Evolutionary conservation across 2,329 filamentous ascomycete species (phyloP).

Genomic region (Monosporascus sp.): DNA sequence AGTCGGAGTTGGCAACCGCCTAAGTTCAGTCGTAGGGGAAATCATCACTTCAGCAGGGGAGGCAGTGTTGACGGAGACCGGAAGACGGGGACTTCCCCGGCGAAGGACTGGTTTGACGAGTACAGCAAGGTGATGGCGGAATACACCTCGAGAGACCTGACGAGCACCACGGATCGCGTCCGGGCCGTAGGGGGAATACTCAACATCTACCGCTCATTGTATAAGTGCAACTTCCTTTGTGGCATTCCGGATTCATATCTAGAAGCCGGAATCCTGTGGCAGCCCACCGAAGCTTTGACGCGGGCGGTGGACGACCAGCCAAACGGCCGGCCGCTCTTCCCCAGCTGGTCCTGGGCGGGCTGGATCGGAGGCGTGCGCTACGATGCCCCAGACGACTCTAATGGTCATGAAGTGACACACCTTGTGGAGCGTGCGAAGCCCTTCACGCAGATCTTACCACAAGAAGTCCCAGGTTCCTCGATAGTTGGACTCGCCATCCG

Average conservation of each 20-base stretch:
- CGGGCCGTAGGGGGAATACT: conserved; percentile 1
- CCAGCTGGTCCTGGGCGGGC: conserved; percentile 4
- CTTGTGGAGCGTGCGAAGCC: too few relatives aligned
- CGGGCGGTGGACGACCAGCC: not conserved
- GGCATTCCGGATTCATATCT: not conserved
- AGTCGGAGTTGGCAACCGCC: conserved; percentile 5
- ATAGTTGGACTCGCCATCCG: not conserved
- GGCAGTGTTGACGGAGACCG: too few relatives aligned
- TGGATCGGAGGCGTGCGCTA: conserved; percentile 2
- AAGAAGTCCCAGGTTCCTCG: not conserved
- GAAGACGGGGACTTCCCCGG: too few relatives aligned
- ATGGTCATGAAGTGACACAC: not conserved
- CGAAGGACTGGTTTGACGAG: not conserved
- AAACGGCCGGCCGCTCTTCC: not conserved
- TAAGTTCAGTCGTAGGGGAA: not conserved
- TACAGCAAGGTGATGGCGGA: conserved; percentile 3
- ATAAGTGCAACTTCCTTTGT: not conserved
- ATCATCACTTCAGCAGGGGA: too few relatives aligned
- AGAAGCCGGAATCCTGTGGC: conserved; percentile 1
- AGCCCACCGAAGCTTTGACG: not conserved
- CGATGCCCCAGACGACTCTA: not conserved
- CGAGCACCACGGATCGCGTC: conserved; percentile 1
- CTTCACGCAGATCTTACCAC: too few relatives aligned
- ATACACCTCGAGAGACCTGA: conserved; percentile 4
- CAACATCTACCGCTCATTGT: not conserved